phyloP scores from a whole-genome alignment of 75 land plant species.

The Cupressus sempervirens region DNA sequence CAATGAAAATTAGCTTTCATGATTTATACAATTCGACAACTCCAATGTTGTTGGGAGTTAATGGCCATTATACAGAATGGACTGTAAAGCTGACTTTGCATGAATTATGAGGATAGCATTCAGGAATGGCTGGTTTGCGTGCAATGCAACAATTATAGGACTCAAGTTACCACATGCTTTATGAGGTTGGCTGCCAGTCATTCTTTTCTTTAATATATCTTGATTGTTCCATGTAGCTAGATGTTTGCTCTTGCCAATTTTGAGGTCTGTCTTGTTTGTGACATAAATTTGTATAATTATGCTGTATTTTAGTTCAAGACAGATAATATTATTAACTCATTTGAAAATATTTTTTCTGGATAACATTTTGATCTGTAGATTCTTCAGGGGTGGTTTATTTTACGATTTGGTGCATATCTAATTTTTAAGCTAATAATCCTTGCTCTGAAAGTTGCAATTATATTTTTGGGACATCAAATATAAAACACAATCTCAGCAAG shows the following conservation, averaged over 20 bases:
- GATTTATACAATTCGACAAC: slow-evolving; percentile 4
- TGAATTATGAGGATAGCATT: slow-evolving; percentile 9
- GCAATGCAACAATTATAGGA: neutral
- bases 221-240: neutral
- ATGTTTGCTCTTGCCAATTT: slow-evolving; percentile 5
- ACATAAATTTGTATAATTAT: neutral
- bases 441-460: neutral
- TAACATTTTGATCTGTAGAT: neutral
- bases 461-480: neutral
- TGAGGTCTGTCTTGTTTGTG: neutral
- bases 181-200: slow-evolving; percentile 13
- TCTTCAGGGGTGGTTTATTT: neutral
- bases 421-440: neutral
- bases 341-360: neutral
- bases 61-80: neutral
- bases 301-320: neutral
- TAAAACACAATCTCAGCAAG: neutral
- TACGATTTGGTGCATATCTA: neutral
- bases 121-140: slow-evolving; percentile 12
- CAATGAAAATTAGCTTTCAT: slow-evolving; percentile 7
- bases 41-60: neutral
- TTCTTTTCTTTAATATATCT: neutral
- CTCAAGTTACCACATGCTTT: slow-evolving; percentile 5
- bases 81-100: slow-evolving; percentile 4
- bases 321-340: neutral